Percentiles rank a stretch among this genome's conserved stretches.
Conservation (phyloP, 106 monocot species). For the Vanilla planifolia region DNA sequence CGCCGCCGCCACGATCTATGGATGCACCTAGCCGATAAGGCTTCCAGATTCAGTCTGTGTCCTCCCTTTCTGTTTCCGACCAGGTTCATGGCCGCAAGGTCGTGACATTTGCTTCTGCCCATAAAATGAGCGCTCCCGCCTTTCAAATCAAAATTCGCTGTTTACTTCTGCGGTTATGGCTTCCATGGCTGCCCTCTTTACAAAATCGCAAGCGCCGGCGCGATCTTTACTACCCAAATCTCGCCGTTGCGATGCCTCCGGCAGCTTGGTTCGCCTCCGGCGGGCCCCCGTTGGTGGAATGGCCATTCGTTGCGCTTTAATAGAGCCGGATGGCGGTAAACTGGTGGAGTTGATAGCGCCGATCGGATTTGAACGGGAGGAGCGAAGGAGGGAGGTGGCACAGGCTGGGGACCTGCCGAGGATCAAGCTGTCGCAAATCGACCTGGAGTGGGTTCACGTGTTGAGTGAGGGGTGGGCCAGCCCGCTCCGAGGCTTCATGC, state of each 20-base stretch:
- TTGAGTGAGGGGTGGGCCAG: constrained; percentile 99
- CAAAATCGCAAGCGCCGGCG: background rate
- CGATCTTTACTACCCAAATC: background rate
- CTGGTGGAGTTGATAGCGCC: constrained; percentile 70
- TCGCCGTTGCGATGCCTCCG: background rate
- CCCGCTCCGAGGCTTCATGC: constrained; percentile 95
- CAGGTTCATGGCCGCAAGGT: too few species aligned
- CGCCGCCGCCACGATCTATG: too few species aligned
- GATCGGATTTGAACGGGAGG: constrained; percentile 35
- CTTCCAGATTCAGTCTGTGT: background rate
- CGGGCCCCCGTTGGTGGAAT: background rate
- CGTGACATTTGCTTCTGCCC: too few species aligned
- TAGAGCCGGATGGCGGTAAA: constrained; percentile 87
- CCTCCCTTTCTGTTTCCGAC: too few species aligned
- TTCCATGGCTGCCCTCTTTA: background rate
- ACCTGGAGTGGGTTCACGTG: constrained; percentile 91
- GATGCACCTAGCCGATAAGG: too few species aligned
- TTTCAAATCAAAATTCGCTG: background rate
- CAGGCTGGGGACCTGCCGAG: constrained; percentile 25
- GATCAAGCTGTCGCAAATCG: constrained; percentile 50
- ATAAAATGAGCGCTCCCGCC: background rate
- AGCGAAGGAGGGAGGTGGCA: constrained; percentile 40
- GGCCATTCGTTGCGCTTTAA: constrained; percentile 25
- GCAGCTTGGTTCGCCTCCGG: background rate
- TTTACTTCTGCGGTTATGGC: background rate